phyloP scores from a whole-genome alignment of 2,329 filamentous ascomycete genomes.

The Aspergillus uvarum region DNA sequence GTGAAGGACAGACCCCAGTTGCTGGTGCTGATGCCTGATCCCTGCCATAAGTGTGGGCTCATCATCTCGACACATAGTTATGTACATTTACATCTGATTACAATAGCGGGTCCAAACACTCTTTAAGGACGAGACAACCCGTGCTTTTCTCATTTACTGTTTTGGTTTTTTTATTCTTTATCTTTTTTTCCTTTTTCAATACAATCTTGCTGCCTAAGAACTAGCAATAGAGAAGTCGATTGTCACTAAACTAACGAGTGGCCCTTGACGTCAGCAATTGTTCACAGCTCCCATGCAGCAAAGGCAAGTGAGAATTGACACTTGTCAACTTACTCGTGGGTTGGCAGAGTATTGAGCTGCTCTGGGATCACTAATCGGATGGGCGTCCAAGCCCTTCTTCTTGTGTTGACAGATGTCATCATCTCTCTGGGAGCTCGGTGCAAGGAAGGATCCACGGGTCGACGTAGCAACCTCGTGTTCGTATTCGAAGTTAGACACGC shows the following conservation, averaged over 20 bases:
- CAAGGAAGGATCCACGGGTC: background rate
- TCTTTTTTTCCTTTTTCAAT: background rate
- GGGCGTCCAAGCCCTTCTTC: background rate
- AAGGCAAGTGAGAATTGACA: too few species aligned
- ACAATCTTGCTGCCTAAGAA: background rate
- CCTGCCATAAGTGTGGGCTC: too few species aligned
- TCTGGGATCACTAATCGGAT: background rate
- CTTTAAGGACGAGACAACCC: too few species aligned
- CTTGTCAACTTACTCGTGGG: too few species aligned
- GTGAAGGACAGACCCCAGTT: too few species aligned
- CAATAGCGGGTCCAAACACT: too few species aligned
- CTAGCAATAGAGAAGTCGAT: background rate
- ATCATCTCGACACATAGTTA: too few species aligned
- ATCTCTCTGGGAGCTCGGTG: background rate
- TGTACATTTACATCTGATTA: too few species aligned
- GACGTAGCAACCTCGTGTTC: slow-evolving; percentile 9
- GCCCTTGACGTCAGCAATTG: background rate
- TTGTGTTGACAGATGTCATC: background rate
- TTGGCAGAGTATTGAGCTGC: background rate
- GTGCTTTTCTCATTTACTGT: too few species aligned
- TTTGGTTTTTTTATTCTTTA: too few species aligned
- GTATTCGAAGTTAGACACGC: slow-evolving; percentile 9
- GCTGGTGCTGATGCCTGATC: too few species aligned
- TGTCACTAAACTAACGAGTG: background rate
- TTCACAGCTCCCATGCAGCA: background rate